Base-by-base conservation (phyloP, 1,284 basidiomycete genomes). In the Microbotryum lychnidis-dioicae region DNA sequence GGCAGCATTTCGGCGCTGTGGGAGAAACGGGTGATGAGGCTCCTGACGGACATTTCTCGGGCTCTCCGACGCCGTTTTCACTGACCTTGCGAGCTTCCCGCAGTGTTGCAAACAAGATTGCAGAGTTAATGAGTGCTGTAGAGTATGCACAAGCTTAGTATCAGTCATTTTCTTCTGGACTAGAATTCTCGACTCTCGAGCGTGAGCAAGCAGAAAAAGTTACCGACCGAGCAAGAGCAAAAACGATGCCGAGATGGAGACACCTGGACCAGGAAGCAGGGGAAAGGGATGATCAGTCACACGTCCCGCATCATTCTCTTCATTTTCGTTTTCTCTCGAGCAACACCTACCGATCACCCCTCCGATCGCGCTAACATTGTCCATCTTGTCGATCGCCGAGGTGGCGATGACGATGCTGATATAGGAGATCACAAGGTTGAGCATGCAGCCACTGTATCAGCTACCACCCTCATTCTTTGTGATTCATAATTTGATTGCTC, bases 161-260 rank as follows among this genome's bases (percentile, higher is more conserved):
- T 42, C 37, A 4, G 37, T 42, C 14, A 14, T 18, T 42, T 42
- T 4, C 8, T 31, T 10, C 1, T 8, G 7, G 8, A 31, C 1
- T 10, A 31, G 31, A 31, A 8, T 31, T 31, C 31, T 31, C 2
- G 6, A 9, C 1, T 5, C 23, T 4, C 14, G 20, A 6, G 18
- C 37, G 9, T 18, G 25, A 33, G 23, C n/a, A 6, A 5, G 20
- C 9, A 8, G 6, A 8, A 21, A 21, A 33, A 54, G 58, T 29
- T 9, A 67, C 63, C 67, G 27, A 67, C 63, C 67, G 27, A 77
- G 71, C 10, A 76, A 55, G 50, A 75, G 70, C 2, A 77, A 66
- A 57, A 75, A 76, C 3, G 71, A 70, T 3, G 75, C 74, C 7
- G 71, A 72, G 3, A 77, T 72, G 5, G 70, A 68, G 5, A 75